Conservation (phyloP, 1,284 basidiomycete species). For the Porodaedalea pini region DNA sequence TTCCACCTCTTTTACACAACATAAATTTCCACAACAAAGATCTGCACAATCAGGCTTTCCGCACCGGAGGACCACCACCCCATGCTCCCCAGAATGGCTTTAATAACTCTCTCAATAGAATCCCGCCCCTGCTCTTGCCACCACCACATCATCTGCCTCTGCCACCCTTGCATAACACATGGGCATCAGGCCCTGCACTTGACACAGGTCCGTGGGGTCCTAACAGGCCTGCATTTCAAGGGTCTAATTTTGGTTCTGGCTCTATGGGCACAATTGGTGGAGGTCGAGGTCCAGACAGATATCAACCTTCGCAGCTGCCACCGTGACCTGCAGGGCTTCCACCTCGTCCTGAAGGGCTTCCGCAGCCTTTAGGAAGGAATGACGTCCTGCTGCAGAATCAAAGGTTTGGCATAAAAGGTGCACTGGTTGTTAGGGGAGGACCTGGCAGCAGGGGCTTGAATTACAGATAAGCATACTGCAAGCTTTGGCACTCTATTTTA, state of each 20-base stretch:
- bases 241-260: neutral
- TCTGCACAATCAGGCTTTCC: neutral
- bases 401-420: neutral
- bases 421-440: neutral
- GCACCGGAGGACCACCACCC: neutral
- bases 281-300: neutral
- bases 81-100: neutral
- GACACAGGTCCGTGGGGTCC: neutral
- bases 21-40: conserved; percentile 1
- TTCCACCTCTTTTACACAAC: conserved; percentile 11
- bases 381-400: neutral
- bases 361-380: neutral
- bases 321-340: conserved; percentile 16
- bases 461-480: neutral
- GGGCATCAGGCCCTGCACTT: neutral
- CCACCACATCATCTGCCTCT: neutral
- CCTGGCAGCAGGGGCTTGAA: neutral
- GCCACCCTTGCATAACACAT: neutral
- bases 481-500: too few relatives aligned
- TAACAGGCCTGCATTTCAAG: neutral
- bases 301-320: conserved; percentile 8
- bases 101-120: neutral
- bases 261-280: neutral
- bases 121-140: neutral
- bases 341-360: conserved; percentile 11